A percentile compares a stretch with the other conserved stretches of the same genome.
These are phyloP conservation scores for Aureobasidium sp. DNA, from an alignment of 2,329 filamentous ascomycete genomes.

Conservation along the genomic window DNA sequence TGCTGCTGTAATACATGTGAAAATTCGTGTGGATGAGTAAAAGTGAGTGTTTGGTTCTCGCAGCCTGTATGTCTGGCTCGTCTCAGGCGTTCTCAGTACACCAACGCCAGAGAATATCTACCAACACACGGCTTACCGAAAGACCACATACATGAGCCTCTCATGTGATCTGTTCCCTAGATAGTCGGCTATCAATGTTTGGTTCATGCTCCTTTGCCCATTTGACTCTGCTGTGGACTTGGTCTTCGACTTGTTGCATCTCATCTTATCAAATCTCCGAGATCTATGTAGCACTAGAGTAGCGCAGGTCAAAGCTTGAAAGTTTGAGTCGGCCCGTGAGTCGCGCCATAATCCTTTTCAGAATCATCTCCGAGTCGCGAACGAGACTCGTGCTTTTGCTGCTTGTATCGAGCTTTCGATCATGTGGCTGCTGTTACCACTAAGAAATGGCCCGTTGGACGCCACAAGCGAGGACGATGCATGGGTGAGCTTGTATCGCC, in stretches of 20 bases:
- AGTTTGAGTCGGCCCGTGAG: background rate
- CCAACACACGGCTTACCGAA: background rate
- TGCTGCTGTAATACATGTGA: too few relatives aligned
- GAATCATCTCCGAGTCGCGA: background rate
- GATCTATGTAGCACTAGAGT: conserved; percentile 3
- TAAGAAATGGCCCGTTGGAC: too few relatives aligned
- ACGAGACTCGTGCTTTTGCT: conserved; percentile 3
- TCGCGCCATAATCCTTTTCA: background rate
- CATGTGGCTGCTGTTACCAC: background rate
- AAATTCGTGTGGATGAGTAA: too few relatives aligned
- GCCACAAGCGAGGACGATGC: background rate
- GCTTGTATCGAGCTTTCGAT: background rate
- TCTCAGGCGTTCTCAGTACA: too few relatives aligned
- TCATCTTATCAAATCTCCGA: conserved; percentile 10
- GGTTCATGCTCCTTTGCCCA: background rate
- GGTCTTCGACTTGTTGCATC: background rate
- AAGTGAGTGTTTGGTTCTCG: background rate
- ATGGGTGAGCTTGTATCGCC: background rate
- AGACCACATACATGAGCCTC: background rate
- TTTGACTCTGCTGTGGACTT: background rate
- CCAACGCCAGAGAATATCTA: too few relatives aligned
- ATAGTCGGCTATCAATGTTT: background rate
- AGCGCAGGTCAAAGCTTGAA: background rate
- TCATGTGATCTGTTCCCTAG: background rate
- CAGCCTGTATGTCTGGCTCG: too few relatives aligned